Percentiles rank a stretch among this genome's conserved stretches.
These are phyloP conservation scores for Chrysanthemum makinoi DNA, from an alignment of 129 eudicot species.

Conservation along the genomic window DNA sequence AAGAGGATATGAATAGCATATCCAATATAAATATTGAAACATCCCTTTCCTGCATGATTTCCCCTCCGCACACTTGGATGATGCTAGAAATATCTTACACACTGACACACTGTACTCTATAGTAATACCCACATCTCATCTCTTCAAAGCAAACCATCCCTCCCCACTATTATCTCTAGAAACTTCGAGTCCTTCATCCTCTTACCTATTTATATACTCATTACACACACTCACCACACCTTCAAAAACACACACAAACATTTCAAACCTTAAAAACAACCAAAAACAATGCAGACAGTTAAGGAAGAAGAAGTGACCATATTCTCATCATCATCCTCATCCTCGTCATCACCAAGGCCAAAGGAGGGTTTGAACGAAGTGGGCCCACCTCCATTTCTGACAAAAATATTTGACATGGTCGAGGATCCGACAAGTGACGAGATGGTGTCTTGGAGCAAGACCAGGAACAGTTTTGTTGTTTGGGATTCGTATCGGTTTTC, in stretches of 20 bases:
- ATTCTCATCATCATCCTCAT: conserved; percentile 36
- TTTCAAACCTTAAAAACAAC: not conserved
- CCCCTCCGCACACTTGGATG: too few species aligned
- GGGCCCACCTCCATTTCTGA: conserved; percentile 88
- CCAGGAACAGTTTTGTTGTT: conserved; percentile 73
- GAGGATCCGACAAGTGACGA: conserved; percentile 74
- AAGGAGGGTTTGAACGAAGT: conserved; percentile 74
- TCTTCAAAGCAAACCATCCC: too few species aligned
- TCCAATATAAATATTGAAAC: too few species aligned
- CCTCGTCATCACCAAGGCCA: conserved; percentile 51
- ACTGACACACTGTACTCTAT: too few species aligned
- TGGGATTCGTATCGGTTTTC: conserved; percentile 84
- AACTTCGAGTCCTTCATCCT: too few species aligned
- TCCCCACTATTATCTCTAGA: too few species aligned
- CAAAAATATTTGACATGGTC: conserved; percentile 86
- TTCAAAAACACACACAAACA: not conserved
- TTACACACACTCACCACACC: not conserved
- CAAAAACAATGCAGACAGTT: conserved; percentile 32
- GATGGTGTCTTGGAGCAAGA: conserved; percentile 81
- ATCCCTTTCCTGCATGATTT: too few species aligned
- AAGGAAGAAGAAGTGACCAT: conserved; percentile 46
- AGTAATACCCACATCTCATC: too few species aligned
- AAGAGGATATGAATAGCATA: too few species aligned
- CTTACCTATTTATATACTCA: too few species aligned
- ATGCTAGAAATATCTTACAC: too few species aligned